Conservation (phyloP, 495 filamentous ascomycete genomes). For the Bombardia bombarda region DNA sequence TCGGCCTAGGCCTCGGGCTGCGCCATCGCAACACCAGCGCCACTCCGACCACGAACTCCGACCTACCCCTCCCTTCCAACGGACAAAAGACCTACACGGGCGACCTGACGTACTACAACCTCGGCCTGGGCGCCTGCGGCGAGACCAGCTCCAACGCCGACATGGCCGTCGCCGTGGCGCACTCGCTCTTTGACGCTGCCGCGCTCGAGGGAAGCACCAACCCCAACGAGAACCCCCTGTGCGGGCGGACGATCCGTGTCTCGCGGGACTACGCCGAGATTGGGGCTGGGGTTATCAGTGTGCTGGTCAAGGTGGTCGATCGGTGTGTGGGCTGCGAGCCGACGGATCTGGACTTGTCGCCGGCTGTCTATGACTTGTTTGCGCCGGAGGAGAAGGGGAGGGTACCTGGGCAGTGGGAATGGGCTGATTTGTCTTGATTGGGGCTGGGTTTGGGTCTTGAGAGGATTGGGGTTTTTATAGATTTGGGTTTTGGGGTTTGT, state of each 20-base stretch:
- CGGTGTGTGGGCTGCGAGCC: slow-evolving; percentile 58
- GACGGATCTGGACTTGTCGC: slow-evolving; percentile 60
- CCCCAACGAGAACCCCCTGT: slow-evolving; percentile 65
- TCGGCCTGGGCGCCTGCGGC: slow-evolving; percentile 66
- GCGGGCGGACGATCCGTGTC: slow-evolving; percentile 55
- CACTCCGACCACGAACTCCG: slow-evolving; percentile 1
- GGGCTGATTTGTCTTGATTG: background rate
- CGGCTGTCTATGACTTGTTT: slow-evolving; percentile 42
- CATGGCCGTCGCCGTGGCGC: slow-evolving; percentile 58
- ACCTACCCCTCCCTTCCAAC: slow-evolving; percentile 51
- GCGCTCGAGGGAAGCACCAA: slow-evolving; percentile 18
- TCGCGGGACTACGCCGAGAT: slow-evolving; percentile 33
- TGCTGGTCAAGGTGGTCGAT: slow-evolving; percentile 69
- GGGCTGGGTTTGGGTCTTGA: background rate
- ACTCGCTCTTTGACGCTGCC: slow-evolving; percentile 56
- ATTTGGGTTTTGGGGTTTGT: too few relatives aligned
- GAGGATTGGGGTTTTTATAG: too few relatives aligned
- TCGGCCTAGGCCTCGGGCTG: slow-evolving; percentile 27
- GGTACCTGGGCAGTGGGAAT: background rate
- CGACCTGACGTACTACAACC: slow-evolving; percentile 63
- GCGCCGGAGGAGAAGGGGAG: background rate
- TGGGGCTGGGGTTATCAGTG: slow-evolving; percentile 28
- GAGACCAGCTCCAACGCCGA: slow-evolving; percentile 42
- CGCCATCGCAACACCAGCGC: slow-evolving; percentile 2
- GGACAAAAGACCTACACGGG: slow-evolving; percentile 41